Base-by-base conservation (phyloP, 78 protist genomes). In the Tieghemostelium lacteum region DNA sequence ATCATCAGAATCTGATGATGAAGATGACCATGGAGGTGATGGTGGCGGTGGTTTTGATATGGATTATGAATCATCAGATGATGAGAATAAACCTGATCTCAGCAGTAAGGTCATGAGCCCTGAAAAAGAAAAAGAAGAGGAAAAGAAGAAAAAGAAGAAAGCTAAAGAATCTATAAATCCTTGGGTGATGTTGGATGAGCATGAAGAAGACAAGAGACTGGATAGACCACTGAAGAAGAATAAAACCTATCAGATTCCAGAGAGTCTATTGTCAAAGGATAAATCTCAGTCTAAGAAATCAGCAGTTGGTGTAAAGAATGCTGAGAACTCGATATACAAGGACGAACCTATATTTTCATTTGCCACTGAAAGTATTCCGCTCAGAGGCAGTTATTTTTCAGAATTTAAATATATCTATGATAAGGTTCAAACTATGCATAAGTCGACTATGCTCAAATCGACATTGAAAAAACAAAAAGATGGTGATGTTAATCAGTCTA, bases 161-260 rank as follows among this genome's bases (percentile, higher is more conserved):
- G 22, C 39, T 3, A 3, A 42, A 57, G 52, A 57, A 37, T 17
- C 29, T 62, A 61, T 60, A 36, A 73, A 69, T 58, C 22, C 73
- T 31, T 83, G 91, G 91, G 33, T 8, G 22, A n/a, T 66, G 39
- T 45, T 83, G 40, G 75, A 83, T 60, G 78, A 76, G 29, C 75
- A 67, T 16, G 78, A 72, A 55, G 91, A 83, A 22, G 63, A 31
- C 31, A 39, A 39, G 12, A 58, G 19, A 14, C 52, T 50, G 0
- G 31, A 37, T 12, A 83, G 49, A 60, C 91, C 91, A 83, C 69
- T 83, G 14, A 49, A 83, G 26, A 83, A 69, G 55, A 78, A 78
- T 29, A 83, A 58, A 60, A 69, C 91, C 22, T 83, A 39, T 40
- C 34, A 17, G n/a, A 78, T 78, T 24, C 88, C 88, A 55, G 42